Percentiles rank a stretch among this genome's conserved stretches.
These are phyloP conservation scores for Ramaria sp. DNA, from an alignment of 768 basidiomycete species.

Conservation along the genomic window DNA sequence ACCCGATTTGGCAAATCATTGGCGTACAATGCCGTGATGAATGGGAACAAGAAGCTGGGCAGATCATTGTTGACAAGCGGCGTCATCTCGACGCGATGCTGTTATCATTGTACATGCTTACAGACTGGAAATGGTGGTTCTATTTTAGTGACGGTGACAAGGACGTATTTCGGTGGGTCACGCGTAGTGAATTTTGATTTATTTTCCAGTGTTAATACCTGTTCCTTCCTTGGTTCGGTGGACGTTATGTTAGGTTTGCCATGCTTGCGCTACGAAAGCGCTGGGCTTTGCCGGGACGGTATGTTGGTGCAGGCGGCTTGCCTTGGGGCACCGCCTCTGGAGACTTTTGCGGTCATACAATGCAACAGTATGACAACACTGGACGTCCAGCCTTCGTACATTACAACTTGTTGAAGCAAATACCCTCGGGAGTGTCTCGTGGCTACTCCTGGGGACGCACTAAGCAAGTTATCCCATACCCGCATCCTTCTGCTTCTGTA, in stretches of 20 bases:
- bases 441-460: constrained; percentile 17
- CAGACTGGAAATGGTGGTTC: constrained; percentile 27
- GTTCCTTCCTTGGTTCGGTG: background rate
- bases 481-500: background rate
- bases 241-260: constrained; percentile 20
- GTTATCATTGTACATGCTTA: constrained; percentile 17
- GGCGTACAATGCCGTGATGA: constrained; percentile 31
- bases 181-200: background rate
- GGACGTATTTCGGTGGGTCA: constrained; percentile 20
- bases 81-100: constrained; percentile 25
- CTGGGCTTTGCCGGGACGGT: constrained; percentile 33
- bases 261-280: constrained; percentile 28
- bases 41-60: constrained; percentile 32
- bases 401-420: constrained; percentile 29
- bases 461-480: constrained; percentile 7
- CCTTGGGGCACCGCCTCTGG: constrained; percentile 17
- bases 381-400: constrained; percentile 22
- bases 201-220: background rate
- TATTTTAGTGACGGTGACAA: constrained; percentile 31
- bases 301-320: constrained; percentile 25
- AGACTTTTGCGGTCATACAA: constrained; percentile 18
- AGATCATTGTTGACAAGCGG: constrained; percentile 30
- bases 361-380: constrained; percentile 25
- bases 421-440: constrained; percentile 15
- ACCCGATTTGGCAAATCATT: constrained; percentile 26